A percentile compares a stretch with the other conserved stretches of the same genome.
phyloP scores from a whole-genome alignment of 352 stramenopile genomes.

The Globisporangium sylvaticum region DNA sequence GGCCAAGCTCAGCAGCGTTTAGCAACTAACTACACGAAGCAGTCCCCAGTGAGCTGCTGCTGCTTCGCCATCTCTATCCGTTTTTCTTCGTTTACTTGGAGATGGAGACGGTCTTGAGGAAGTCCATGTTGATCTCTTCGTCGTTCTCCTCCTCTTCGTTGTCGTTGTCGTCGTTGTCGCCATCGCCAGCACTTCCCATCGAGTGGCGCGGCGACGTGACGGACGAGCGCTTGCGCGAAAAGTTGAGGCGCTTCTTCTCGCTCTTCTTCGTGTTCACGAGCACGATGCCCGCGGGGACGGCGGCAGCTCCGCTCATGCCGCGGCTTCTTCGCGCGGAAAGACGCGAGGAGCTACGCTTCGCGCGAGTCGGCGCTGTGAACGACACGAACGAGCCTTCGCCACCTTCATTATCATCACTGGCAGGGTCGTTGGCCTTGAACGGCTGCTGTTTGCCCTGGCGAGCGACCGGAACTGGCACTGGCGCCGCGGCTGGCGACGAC shows the following conservation, averaged over 20 bases:
- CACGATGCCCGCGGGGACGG: constrained; percentile 1
- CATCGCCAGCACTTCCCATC: constrained; percentile 20
- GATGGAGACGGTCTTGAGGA: constrained; percentile 48
- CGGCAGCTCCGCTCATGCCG: constrained; percentile 1
- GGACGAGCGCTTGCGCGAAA: constrained; percentile 28
- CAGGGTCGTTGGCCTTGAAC: neutral
- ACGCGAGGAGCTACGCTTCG: constrained; percentile 6
- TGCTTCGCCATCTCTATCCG: neutral
- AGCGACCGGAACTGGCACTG: neutral
- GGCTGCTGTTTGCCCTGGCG: neutral
- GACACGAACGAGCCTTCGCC: constrained; percentile 25
- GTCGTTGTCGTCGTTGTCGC: constrained; percentile 28
- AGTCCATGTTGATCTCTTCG: constrained; percentile 77
- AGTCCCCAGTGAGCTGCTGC: neutral
- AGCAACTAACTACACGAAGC: neutral
- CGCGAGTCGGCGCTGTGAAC: constrained; percentile 15
- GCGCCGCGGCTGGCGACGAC: constrained; percentile 6
- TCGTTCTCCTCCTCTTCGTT: constrained; percentile 37
- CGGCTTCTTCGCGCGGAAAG: neutral
- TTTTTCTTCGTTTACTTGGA: constrained; percentile 16
- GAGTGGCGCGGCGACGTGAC: constrained; percentile 17
- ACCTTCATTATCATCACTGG: constrained; percentile 1
- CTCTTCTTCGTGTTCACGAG: constrained; percentile 26
- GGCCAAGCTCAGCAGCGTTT: neutral
- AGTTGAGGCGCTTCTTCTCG: constrained; percentile 30